phyloP scores from a whole-genome alignment of 352 stramenopile species.

The Pythium monospermum region DNA sequence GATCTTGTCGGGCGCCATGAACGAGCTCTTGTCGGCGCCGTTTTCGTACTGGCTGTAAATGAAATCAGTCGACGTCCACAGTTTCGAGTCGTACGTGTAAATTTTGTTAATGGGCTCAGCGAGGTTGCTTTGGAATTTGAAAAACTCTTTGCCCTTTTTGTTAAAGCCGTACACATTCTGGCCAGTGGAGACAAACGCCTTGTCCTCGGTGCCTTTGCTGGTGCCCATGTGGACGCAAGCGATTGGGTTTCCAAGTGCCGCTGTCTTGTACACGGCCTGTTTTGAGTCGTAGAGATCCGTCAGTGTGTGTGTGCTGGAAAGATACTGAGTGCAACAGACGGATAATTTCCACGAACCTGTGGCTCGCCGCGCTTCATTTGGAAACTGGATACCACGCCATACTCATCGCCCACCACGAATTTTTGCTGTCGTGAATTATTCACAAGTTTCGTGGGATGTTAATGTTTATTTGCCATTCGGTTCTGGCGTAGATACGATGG shows the following conservation, averaged over 20 bases:
- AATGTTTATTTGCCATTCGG: no score
- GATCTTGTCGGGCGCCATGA: conserved; percentile 75
- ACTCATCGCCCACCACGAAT: conserved; percentile 80
- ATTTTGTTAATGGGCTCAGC: conserved; percentile 76
- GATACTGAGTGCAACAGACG: no score
- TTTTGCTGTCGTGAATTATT: conserved; percentile 57
- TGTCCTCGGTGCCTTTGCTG: conserved; percentile 69
- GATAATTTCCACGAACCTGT: conserved; percentile 27
- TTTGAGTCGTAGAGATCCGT: no score
- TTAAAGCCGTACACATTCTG: conserved; percentile 70
- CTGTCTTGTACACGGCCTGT: conserved; percentile 67
- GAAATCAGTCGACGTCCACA: conserved; percentile 74
- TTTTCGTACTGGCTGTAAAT: conserved; percentile 84
- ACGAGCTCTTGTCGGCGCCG: conserved; percentile 69
- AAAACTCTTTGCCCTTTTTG: conserved; percentile 86
- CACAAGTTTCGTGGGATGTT: no score
- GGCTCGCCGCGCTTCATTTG: conserved; percentile 84
- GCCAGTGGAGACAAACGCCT: conserved; percentile 60
- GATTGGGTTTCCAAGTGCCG: conserved; percentile 46
- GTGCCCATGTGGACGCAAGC: conserved; percentile 67
- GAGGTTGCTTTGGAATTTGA: conserved; percentile 85
- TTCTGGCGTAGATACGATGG: no score
- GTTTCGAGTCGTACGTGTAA: conserved; percentile 53
- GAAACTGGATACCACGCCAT: conserved; percentile 73
- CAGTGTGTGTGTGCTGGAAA: no score